Evolutionary conservation across 768 basidiomycete species (phyloP), one percentile per base, ranked within the genome.

Genomic region (Leucocoprinus leucothites): DNA sequence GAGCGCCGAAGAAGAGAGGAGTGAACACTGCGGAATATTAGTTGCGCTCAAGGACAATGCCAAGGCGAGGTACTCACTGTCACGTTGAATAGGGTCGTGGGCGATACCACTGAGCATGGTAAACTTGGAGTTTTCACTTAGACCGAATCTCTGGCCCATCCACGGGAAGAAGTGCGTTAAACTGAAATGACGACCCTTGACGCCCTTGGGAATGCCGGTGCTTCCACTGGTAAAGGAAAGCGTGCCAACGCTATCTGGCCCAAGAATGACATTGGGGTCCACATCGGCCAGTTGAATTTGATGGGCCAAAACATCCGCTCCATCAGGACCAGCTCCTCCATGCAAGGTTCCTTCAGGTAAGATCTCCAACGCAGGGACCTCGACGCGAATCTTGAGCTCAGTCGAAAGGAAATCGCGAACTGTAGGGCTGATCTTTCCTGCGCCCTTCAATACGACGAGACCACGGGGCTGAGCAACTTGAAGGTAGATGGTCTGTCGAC

Each of bases 81-180:
- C 97, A 61, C 97, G 84, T 67, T 99, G 97, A 61, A 99, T 97
- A 9, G 97, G 97, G 71, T 99, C 97, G 65, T 99, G 97, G 11
- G 97, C 97, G 52, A 99, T 99, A 18, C 97, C 97, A 62, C 93
- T 95, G 26, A 99, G 81, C 97, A 99, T 98, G 0, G 97, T 98
- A 65, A 97, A 99, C 69, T 85, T 91, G 58, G 90, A 92, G 26
- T 77, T 71, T 56, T 85, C 76, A 35, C 77, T 74, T 46, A 99
- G 71, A 1, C 81, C 85, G 66, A 98, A 99, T 26, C 85, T 73
- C 66, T 92, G 74, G 19, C 89, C 88, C 97, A 99, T 98, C 97
- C 97, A 99, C 1, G 95, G 95, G 82, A 98, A 98, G 80, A 98
- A 99, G 68, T 98, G 97, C 0, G 97, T 99, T 60, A 99, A 73